These are phyloP conservation scores for Suhomyces bribrorum DNA, from an alignment of 1,139 yeast genomes.

Conservation along the genomic window DNA sequence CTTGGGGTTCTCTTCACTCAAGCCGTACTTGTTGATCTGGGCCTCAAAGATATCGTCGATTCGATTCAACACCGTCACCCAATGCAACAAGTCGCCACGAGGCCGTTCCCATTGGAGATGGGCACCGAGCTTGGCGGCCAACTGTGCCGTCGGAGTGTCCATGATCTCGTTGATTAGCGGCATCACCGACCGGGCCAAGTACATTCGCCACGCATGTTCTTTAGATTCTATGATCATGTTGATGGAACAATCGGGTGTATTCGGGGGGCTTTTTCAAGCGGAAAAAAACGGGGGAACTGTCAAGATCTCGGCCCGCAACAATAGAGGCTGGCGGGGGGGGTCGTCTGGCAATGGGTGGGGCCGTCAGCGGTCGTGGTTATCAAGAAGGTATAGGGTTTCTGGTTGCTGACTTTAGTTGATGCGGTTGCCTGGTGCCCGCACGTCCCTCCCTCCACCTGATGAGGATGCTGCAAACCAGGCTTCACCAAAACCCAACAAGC, in stretches of 20 bases:
- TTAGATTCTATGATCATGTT: conserved; percentile 37
- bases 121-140: conserved; percentile 31
- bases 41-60: conserved; percentile 67
- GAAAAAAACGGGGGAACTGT: background rate
- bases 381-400: no score
- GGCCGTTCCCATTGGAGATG: conserved; percentile 62
- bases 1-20: conserved; percentile 48
- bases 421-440: no score
- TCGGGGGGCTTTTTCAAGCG: background rate
- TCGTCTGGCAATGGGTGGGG: background rate
- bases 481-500: no score
- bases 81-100: conserved; percentile 70
- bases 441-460: no score
- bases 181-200: conserved; percentile 37
- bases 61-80: conserved; percentile 75
- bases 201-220: conserved; percentile 35
- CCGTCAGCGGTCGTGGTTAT: no score
- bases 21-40: conserved; percentile 54
- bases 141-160: conserved; percentile 29
- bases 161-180: conserved; percentile 39
- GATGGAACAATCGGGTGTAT: background rate
- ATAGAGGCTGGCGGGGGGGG: background rate
- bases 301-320: background rate
- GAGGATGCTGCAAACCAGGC: no score
- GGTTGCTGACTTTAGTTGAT: no score